Base-by-base conservation (phyloP, 805 yeast genomes). In the Cyberlindnera euphorbiae region DNA sequence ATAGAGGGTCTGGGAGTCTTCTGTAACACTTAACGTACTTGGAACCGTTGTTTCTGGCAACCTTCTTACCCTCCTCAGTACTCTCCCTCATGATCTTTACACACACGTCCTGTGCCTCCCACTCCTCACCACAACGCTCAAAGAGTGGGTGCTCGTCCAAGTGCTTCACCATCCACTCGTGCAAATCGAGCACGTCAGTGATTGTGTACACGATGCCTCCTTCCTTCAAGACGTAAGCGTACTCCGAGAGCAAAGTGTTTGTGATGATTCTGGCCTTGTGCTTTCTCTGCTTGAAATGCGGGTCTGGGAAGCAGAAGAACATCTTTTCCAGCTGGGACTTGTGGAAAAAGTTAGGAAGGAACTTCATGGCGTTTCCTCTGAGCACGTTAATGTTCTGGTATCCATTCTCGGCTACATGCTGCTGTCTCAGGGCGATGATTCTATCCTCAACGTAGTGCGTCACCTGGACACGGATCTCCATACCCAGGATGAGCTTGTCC, bases 241-340 rank as follows among this genome's bases (percentile, higher is more conserved):
- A 93, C 60, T 93, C 98, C 19, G 90, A 74, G 37, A 88, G 68
- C 43, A 93, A 66, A 3, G 97, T 90, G 47, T 79, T 81, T 36
- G 98, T 89, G 47, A 93, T 76, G 55, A 93, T 93, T 66, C 98
- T 74, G 6, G 97, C 97, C 70, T 93, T 93, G 64, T 93, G 98
- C 58, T 93, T 93, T 56, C 97, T 73, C 62, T 87, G 95, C 59
- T 93, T 93, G 70, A 93, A 93, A 61, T 93, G 98, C 7, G 98
- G 98, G 62, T 93, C 98, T n/a, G 98, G 98, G 73, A 93, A 93
- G 60, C 98, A 93, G 67, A 93, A 93, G 65, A 93, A 93, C 75
- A 93, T 85, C 67, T 90, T 93, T 23, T 81, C 76, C 34, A 89
- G 65, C 58, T 88, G 97, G 6, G 79, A 78, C 59, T 82, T 82